Conservation (phyloP, 306 rosid species). For the Glycine tomentella region DNA sequence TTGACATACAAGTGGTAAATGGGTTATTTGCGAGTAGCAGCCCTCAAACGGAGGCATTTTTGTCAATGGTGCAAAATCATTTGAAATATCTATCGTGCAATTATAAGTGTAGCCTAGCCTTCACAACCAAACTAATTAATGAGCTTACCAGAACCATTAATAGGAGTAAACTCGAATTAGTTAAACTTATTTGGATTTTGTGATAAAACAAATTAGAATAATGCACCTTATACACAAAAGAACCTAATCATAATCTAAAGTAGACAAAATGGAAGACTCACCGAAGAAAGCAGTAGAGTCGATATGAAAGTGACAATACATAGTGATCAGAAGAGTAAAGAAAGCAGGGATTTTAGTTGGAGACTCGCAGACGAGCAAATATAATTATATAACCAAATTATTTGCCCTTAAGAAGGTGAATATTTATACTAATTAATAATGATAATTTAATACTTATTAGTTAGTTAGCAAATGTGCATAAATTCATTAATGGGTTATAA, state of each 20-base stretch:
- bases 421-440: not conserved
- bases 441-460: not conserved
- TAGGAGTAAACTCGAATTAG: not conserved
- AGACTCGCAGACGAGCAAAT: not conserved
- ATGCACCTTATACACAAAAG: not conserved
- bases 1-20: not conserved
- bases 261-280: not conserved
- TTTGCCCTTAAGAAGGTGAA: not conserved
- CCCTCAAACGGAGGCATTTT: not conserved
- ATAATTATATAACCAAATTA: not conserved
- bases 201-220: not conserved
- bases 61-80: not conserved
- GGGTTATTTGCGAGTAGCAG: too few relatives aligned
- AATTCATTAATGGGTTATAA: not conserved
- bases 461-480: not conserved
- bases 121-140: constrained; percentile 15
- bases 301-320: constrained; percentile 22
- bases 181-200: not conserved
- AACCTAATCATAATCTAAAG: constrained; percentile 1
- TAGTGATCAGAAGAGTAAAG: not conserved
- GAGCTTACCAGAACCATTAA: constrained; percentile 7
- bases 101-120: not conserved
- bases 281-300: constrained; percentile 3
- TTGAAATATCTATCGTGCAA: not conserved
- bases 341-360: not conserved